Base-by-base conservation (phyloP, 129 eudicot species). In the Saposhnikovia divaricata region DNA sequence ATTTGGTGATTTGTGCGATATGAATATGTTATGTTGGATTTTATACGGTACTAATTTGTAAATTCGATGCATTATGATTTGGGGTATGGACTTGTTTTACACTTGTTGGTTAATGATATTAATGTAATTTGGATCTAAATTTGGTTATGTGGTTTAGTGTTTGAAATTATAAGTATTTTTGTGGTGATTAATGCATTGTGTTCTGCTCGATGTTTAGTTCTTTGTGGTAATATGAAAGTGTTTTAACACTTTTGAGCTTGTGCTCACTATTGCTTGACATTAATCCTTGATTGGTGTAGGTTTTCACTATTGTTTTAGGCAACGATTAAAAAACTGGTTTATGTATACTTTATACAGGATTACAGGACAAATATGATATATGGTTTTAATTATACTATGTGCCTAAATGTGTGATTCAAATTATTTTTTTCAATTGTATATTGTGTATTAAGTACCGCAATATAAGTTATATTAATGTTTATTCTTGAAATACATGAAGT, bases 1-100 rank as follows among this genome's bases (percentile, higher is more conserved):
- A 87, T 7, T 25, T 59, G 31, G 61, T 53, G 25, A 38, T 38
- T 1, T 38, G 4, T 53, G 5, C 19, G 5, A n/a, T 53, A 15
- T 53, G 5, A n/a, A n/a, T n/a, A n/a, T 59, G 4, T 21, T 21
- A 91, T 89, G 48, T 6, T 5, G 23, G 59, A 50, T 53, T 8
- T 8, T 14, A 48, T 48, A 0, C 4, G 55, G 21, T 21, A 10
- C 10, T 55, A 31, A 31, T 23, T 57, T 57, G 31, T 57, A 57
- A 4, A 57, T 57, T 57, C 3, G 18, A 0, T 90, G 94, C 16
- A 6, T 6, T 44, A 11, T 44, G 46, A 44, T 44, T 44, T 44
- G 10, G 46, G 46, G 1, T 44, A 6, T 44, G 46, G 46, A 44
- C 6, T 44, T 44, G 11, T 44, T 44, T 8, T 7, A 44, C 10